A percentile compares a stretch with the other conserved stretches of the same genome.
These are phyloP conservation scores for Trypanosomatidae sp. DNA, from an alignment of 208 protist genomes.

Conservation along the genomic window DNA sequence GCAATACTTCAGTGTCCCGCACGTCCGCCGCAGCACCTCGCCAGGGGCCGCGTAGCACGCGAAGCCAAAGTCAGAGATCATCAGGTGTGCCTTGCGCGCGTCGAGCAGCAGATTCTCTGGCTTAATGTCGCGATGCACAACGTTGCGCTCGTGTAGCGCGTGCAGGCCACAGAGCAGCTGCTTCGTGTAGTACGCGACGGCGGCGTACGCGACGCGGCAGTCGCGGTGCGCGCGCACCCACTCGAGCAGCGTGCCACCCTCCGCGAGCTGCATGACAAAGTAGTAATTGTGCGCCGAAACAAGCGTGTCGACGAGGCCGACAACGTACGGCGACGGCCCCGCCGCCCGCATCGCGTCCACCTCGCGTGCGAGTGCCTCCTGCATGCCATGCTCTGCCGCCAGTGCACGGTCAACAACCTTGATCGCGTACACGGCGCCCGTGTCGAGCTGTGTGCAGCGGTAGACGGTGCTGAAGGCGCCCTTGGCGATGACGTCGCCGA, in stretches of 20 bases:
- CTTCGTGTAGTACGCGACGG: slow-evolving; percentile 21
- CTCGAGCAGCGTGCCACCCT: slow-evolving; percentile 68
- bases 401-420: slow-evolving; percentile 52
- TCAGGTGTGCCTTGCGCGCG: slow-evolving; percentile 22
- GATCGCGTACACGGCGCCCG: slow-evolving; percentile 28
- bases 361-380: slow-evolving; percentile 39
- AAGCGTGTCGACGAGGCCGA: slow-evolving; percentile 54
- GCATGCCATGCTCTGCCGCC: slow-evolving; percentile 32
- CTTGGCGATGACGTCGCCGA: slow-evolving; percentile 35
- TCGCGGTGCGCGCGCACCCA: slow-evolving; percentile 17
- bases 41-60: slow-evolving; percentile 40
- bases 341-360: slow-evolving; percentile 50
- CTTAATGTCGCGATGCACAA: slow-evolving; percentile 85
- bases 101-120: slow-evolving; percentile 78
- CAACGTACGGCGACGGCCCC: slow-evolving; percentile 31
- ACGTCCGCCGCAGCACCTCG: slow-evolving; percentile 28
- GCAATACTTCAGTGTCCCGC: slow-evolving; percentile 73
- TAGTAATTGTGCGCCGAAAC: slow-evolving; percentile 71
- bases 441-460: slow-evolving; percentile 28
- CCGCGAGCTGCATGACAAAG: slow-evolving; percentile 60
- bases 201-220: slow-evolving; percentile 6
- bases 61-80: slow-evolving; percentile 86
- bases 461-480: slow-evolving; percentile 82
- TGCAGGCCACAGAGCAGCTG: slow-evolving; percentile 57
- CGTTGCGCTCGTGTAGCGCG: slow-evolving; percentile 39